Evolutionary conservation across 805 yeast species (phyloP).

Genomic region (Candida dajiaensis): DNA sequence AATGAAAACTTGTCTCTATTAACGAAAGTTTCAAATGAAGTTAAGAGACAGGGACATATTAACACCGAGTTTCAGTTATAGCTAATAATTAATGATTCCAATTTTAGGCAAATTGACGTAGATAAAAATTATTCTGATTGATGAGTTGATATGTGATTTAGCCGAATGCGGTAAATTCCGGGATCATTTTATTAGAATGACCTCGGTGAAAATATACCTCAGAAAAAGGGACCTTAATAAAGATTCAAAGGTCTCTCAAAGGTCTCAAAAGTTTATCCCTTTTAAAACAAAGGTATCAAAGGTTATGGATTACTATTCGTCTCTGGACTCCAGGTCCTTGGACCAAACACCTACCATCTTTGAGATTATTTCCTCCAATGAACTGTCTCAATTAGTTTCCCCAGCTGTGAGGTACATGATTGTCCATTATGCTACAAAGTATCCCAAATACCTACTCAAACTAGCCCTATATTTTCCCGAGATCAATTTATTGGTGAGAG

Average conservation of each 20-base stretch:
- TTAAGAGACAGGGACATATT: background rate
- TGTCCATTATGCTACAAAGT: constrained; percentile 71
- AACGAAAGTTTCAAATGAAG: background rate
- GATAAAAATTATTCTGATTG: too few relatives aligned
- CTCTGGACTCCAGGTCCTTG: constrained; percentile 69
- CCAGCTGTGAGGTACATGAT: constrained; percentile 79
- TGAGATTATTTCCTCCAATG: constrained; percentile 78
- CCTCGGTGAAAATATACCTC: too few relatives aligned
- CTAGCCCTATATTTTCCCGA: constrained; percentile 74
- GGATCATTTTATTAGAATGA: too few relatives aligned
- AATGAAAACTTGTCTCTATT: constrained; percentile 10
- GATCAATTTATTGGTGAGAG: constrained; percentile 53
- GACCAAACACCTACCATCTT: constrained; percentile 82
- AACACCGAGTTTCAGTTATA: too few relatives aligned
- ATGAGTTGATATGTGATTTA: too few relatives aligned
- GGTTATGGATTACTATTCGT: constrained; percentile 71
- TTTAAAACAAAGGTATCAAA: background rate
- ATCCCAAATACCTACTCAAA: constrained; percentile 63
- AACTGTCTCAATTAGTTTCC: constrained; percentile 68
- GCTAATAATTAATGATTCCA: too few relatives aligned
- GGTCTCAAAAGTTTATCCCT: too few relatives aligned
- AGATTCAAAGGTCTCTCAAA: too few relatives aligned
- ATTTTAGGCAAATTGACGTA: too few relatives aligned
- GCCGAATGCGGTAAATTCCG: background rate
- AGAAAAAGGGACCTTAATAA: too few relatives aligned